Evolutionary conservation across 768 basidiomycete genomes (phyloP).

Genomic region (Crepidotus variabilis): DNA sequence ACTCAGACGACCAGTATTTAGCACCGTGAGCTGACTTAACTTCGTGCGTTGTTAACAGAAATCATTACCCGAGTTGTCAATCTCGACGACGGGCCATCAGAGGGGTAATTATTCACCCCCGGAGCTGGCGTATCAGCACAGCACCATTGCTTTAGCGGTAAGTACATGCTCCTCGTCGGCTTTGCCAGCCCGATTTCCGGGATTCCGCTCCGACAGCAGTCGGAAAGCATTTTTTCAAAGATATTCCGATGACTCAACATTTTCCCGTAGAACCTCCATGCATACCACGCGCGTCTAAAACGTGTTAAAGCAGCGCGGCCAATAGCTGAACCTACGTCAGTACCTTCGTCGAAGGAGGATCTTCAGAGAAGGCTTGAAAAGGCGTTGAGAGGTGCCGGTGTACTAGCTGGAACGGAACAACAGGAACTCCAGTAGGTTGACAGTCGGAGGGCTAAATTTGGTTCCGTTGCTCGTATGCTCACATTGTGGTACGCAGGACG

Average conservation of each 20-base stretch:
- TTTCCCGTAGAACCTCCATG: constrained; percentile 15
- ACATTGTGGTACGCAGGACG: constrained; percentile 4
- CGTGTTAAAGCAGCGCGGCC: background rate
- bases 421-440: background rate
- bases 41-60: too few species aligned
- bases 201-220: background rate
- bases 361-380: background rate
- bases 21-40: too few species aligned
- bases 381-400: background rate
- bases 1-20: too few species aligned
- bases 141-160: constrained; percentile 21
- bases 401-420: background rate
- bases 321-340: background rate
- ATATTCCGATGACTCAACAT: background rate
- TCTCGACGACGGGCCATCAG: background rate
- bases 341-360: background rate
- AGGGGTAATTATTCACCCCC: background rate
- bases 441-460: background rate
- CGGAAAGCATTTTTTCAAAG: background rate
- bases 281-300: constrained; percentile 17
- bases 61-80: background rate
- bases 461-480: background rate
- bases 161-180: too few species aligned
- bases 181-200: background rate
- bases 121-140: constrained; percentile 10